phyloP scores from a whole-genome alignment of 192 early-diverging fungal species.

The Martensiomyces pterosporus region DNA sequence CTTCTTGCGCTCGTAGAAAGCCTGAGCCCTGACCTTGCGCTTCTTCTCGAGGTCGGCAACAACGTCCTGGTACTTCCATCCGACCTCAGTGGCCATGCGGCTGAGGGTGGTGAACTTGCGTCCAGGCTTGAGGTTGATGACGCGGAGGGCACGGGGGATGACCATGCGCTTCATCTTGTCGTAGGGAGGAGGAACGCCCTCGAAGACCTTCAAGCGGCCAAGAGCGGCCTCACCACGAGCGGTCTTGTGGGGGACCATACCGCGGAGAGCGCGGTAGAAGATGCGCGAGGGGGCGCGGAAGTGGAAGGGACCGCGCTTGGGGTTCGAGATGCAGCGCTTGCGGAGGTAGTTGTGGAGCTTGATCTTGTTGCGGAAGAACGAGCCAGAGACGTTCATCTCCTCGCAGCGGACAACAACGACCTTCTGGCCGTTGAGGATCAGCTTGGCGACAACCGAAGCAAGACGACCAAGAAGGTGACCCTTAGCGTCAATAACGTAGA shows the following conservation, averaged over 20 bases:
- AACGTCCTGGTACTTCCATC: slow-evolving; percentile 99
- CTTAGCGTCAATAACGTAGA: slow-evolving; percentile 98
- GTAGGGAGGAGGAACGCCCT: slow-evolving; percentile 97
- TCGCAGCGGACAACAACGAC: slow-evolving; percentile 97
- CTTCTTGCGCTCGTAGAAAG: slow-evolving; percentile 91
- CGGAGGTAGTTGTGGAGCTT: slow-evolving; percentile 94
- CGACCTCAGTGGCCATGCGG: slow-evolving; percentile 91
- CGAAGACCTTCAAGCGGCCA: slow-evolving; percentile 98
- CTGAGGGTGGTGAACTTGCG: slow-evolving; percentile 97
- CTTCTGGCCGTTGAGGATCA: slow-evolving; percentile 95
- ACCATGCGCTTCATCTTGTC: slow-evolving; percentile 97
- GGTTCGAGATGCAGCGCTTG: slow-evolving; percentile 98
- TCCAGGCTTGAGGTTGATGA: slow-evolving; percentile 93
- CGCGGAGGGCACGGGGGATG: slow-evolving; percentile 93
- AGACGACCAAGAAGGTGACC: slow-evolving; percentile 98
- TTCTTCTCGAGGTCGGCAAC: slow-evolving; percentile 97
- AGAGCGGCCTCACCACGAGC: slow-evolving; percentile 95
- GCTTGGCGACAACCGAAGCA: slow-evolving; percentile 96
- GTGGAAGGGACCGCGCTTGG: slow-evolving; percentile 95
- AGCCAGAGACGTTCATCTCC: slow-evolving; percentile 96
- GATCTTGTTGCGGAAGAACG: slow-evolving; percentile 99
- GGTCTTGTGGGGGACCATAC: slow-evolving; percentile 99
- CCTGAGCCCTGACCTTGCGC: slow-evolving; percentile 91
- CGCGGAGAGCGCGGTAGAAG: slow-evolving; percentile 95
- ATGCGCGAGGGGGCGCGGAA: slow-evolving; percentile 96